Percentiles rank a stretch among this genome's conserved stretches.
Conservation (phyloP, 345 rosid species). For the Brassica incana region DNA sequence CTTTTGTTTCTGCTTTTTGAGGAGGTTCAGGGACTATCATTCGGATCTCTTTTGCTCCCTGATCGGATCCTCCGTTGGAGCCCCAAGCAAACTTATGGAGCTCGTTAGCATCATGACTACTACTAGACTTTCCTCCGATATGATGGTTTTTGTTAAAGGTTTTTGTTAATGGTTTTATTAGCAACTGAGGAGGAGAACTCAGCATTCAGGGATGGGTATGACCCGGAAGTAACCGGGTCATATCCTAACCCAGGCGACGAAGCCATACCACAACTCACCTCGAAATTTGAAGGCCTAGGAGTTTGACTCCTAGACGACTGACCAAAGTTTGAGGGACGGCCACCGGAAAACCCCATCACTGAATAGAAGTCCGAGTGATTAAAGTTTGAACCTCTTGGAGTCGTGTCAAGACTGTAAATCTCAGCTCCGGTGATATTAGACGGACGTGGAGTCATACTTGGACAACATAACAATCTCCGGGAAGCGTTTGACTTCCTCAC, state of each 20-base stretch:
- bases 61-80: constrained; percentile 76
- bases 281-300: constrained; percentile 81
- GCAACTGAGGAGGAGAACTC: constrained; percentile 59
- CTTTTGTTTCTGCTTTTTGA: constrained; percentile 62
- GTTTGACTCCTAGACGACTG: constrained; percentile 73
- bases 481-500: constrained; percentile 86
- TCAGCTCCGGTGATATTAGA: constrained; percentile 90
- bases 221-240: constrained; percentile 59
- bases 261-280: constrained; percentile 61
- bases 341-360: constrained; percentile 77
- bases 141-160: constrained; percentile 43
- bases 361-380: constrained; percentile 79
- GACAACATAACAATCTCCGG: constrained; percentile 49
- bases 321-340: constrained; percentile 79
- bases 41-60: constrained; percentile 82
- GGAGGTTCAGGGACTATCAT: constrained; percentile 70
- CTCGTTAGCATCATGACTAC: constrained; percentile 76
- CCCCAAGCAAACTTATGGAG: constrained; percentile 93
- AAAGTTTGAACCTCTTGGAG: constrained; percentile 88
- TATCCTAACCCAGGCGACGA: constrained; percentile 79
- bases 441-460: constrained; percentile 73
- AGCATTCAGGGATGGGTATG: constrained; percentile 76
- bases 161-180: constrained; percentile 28
- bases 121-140: constrained; percentile 41
- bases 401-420: constrained; percentile 63